A percentile compares a stretch with the other conserved stretches of the same genome.
phyloP scores from a whole-genome alignment of 108 stramenopile species.

The Mediolabrus comicus region DNA sequence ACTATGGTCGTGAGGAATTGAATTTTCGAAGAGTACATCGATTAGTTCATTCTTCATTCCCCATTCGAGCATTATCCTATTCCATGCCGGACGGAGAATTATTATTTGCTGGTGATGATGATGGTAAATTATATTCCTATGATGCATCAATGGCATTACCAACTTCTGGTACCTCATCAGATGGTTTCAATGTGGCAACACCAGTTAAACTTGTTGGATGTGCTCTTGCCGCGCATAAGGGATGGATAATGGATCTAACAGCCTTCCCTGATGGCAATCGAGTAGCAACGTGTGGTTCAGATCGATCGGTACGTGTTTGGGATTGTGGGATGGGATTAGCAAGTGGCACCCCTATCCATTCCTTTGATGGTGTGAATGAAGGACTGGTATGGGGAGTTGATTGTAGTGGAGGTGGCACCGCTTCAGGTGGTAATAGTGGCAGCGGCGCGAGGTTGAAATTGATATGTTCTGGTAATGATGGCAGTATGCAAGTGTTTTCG shows the following conservation, averaged over 20 bases:
- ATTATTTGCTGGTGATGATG: constrained; percentile 40
- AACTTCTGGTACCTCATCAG: neutral
- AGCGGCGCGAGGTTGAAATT: constrained; percentile 13
- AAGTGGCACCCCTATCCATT: constrained; percentile 42
- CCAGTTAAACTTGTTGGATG: constrained; percentile 46
- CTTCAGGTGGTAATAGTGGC: neutral
- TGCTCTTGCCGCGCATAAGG: constrained; percentile 39
- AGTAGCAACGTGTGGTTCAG: constrained; percentile 38
- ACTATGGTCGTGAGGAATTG: neutral
- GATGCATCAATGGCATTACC: constrained; percentile 23
- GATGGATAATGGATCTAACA: constrained; percentile 41
- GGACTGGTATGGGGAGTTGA: constrained; percentile 42
- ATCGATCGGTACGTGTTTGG: constrained; percentile 42
- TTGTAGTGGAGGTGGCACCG: constrained; percentile 16
- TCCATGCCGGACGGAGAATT: constrained; percentile 37
- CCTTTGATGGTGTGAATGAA: constrained; percentile 39
- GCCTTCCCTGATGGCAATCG: constrained; percentile 39
- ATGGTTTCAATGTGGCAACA: constrained; percentile 6
- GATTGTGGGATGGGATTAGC: constrained; percentile 47
- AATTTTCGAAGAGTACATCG: constrained; percentile 38
- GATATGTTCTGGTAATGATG: constrained; percentile 43
- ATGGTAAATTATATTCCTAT: constrained; percentile 38
- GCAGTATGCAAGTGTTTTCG: constrained; percentile 37
- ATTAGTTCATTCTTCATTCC: constrained; percentile 21
- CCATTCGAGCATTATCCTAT: constrained; percentile 35